Conservation (phyloP, 2,329 filamentous ascomycete genomes). For the Fusarium sp. region DNA sequence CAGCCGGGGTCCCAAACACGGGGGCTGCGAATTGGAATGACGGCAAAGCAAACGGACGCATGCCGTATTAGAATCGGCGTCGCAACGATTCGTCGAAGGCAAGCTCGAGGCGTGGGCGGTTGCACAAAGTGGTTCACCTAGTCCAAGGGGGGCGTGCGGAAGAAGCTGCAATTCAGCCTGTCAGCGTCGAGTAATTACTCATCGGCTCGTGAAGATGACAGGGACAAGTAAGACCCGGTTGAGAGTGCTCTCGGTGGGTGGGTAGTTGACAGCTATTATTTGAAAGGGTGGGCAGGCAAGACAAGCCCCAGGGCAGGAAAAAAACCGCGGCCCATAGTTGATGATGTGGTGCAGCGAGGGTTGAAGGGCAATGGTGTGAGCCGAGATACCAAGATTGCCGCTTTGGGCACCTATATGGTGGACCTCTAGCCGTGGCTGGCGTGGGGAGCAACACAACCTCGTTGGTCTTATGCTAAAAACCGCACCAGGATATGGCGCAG, state of each 20-base stretch:
- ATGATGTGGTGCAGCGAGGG: conserved; percentile 27
- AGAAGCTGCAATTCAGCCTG: conserved; percentile 45
- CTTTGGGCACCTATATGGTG: conserved; percentile 33
- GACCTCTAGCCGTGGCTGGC: conserved; percentile 30
- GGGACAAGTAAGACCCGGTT: conserved; percentile 35
- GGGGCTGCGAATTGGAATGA: conserved; percentile 40
- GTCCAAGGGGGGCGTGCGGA: conserved; percentile 39
- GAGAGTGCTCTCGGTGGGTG: conserved; percentile 24
- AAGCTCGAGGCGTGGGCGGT: conserved; percentile 30
- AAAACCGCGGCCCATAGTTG: conserved; percentile 16
- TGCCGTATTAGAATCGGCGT: conserved; percentile 40
- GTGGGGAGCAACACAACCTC: conserved; percentile 36
- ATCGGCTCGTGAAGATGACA: conserved; percentile 42
- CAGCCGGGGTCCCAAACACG: conserved; percentile 30
- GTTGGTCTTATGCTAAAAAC: conserved; percentile 19
- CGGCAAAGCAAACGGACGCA: conserved; percentile 39
- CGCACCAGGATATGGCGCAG: conserved; percentile 24
- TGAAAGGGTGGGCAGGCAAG: conserved; percentile 28
- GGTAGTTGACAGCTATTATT: conserved; percentile 24
- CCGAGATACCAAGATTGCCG: conserved; percentile 27
- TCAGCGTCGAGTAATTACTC: conserved; percentile 53
- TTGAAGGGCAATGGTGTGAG: conserved; percentile 39
- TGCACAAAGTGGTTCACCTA: conserved; percentile 36
- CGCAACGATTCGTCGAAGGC: conserved; percentile 40
- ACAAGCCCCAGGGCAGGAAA: conserved; percentile 14